phyloP scores from a whole-genome alignment of 2,329 filamentous ascomycete genomes.

The Epicoccum nigrum region DNA sequence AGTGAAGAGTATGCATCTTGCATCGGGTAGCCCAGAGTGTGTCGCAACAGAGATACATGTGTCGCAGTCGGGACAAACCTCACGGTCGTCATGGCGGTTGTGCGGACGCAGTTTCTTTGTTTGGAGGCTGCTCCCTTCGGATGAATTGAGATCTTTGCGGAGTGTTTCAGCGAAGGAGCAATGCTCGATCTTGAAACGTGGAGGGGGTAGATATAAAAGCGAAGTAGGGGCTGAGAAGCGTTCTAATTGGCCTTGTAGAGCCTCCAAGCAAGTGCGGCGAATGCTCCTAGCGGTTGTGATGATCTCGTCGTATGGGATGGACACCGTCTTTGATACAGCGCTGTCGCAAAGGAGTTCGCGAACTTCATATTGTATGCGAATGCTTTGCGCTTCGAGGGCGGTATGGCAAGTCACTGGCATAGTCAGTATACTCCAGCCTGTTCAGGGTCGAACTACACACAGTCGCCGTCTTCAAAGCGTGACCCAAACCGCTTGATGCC shows the following conservation, averaged over 20 bases:
- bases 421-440: conserved; percentile 19
- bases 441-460: conserved; percentile 21
- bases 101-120: conserved; percentile 35
- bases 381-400: conserved; percentile 39
- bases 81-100: conserved; percentile 42
- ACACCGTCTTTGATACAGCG: conserved; percentile 23
- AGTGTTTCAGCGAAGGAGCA: conserved; percentile 41
- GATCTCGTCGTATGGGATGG: conserved; percentile 37
- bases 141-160: conserved; percentile 32
- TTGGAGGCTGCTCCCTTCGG: conserved; percentile 27
- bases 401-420: conserved; percentile 38
- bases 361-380: conserved; percentile 43
- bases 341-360: conserved; percentile 39
- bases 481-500: conserved; percentile 36
- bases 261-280: conserved; percentile 40
- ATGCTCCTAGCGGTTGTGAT: conserved; percentile 39
- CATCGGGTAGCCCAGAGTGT: conserved; percentile 41
- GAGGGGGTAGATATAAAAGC: conserved; percentile 37
- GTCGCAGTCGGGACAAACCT: conserved; percentile 41
- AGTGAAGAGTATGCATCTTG: conserved; percentile 39
- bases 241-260: conserved; percentile 37
- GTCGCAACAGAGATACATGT: conserved; percentile 38
- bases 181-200: conserved; percentile 43
- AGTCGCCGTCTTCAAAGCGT: conserved; percentile 42
- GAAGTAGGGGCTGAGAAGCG: conserved; percentile 31